These are phyloP conservation scores for Umbelopsis vinacea DNA, from an alignment of 192 early-diverging fungal species.

Conservation along the genomic window DNA sequence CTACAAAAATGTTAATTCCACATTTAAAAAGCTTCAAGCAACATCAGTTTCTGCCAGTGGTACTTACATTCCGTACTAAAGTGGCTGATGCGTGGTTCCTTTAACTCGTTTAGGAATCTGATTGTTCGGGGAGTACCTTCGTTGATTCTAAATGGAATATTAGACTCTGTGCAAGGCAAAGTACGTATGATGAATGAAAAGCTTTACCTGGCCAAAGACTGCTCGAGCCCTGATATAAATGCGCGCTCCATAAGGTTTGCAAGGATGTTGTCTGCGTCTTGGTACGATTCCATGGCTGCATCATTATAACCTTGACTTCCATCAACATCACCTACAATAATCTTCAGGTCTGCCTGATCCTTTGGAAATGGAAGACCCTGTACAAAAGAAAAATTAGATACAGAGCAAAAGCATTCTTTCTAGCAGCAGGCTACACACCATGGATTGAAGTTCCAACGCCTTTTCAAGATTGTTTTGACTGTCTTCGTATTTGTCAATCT, in stretches of 20 bases:
- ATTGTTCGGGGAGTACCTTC: constrained; percentile 4
- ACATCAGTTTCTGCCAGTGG: background rate
- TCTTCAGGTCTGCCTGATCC: constrained; percentile 35
- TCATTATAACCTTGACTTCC: constrained; percentile 44
- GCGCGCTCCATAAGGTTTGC: constrained; percentile 55
- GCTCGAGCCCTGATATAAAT: constrained; percentile 45
- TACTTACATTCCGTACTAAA: background rate
- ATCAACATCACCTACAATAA: constrained; percentile 56
- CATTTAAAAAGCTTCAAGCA: background rate
- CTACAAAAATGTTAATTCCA: background rate
- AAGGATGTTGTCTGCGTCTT: constrained; percentile 50
- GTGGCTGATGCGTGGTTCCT: constrained; percentile 53
- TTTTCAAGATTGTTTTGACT: constrained; percentile 45
- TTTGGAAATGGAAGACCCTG: constrained; percentile 8
- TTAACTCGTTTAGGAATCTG: constrained; percentile 53
- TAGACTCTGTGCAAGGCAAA: background rate
- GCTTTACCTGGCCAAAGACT: background rate
- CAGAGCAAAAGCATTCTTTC: background rate
- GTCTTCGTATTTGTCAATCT: constrained; percentile 50
- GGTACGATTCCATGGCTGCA: constrained; percentile 53
- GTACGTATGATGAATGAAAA: background rate
- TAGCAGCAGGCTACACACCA: background rate
- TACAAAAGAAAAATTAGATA: background rate
- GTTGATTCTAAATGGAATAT: background rate
- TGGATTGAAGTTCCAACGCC: constrained; percentile 34